Conservation (phyloP, 2,329 filamentous ascomycete species). For the Dactylellina leptospora region DNA sequence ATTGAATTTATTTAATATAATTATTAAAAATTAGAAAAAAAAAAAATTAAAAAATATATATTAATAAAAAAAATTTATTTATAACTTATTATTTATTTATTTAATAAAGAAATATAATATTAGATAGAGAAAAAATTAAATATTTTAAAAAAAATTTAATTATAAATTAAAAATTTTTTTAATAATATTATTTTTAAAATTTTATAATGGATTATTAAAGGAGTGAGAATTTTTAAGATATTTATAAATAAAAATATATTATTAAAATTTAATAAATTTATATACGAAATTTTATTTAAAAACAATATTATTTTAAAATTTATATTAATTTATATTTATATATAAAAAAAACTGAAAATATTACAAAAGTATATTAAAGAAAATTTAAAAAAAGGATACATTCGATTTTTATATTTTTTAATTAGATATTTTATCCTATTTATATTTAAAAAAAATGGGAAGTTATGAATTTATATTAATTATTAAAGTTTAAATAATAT, state of each 20-base stretch:
- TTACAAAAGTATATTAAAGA: background rate
- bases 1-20: background rate
- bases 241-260: too few relatives aligned
- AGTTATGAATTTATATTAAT: background rate
- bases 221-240: too few relatives aligned
- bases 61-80: background rate
- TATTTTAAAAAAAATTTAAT: background rate
- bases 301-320: too few relatives aligned
- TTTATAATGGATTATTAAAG: too few relatives aligned
- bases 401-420: background rate
- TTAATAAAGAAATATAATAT: background rate
- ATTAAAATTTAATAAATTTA: too few relatives aligned
- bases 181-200: too few relatives aligned
- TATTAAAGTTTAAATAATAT: background rate
- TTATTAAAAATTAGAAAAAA: background rate
- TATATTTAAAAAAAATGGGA: background rate
- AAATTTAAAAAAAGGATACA: background rate
- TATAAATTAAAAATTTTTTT: too few relatives aligned
- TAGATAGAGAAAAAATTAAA: background rate
- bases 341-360: background rate
- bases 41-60: background rate
- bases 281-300: too few relatives aligned
- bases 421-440: background rate
- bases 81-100: background rate
- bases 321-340: too few relatives aligned